Conservation (phyloP, 2,329 filamentous ascomycete species). For the Phialophora verrucosa region DNA sequence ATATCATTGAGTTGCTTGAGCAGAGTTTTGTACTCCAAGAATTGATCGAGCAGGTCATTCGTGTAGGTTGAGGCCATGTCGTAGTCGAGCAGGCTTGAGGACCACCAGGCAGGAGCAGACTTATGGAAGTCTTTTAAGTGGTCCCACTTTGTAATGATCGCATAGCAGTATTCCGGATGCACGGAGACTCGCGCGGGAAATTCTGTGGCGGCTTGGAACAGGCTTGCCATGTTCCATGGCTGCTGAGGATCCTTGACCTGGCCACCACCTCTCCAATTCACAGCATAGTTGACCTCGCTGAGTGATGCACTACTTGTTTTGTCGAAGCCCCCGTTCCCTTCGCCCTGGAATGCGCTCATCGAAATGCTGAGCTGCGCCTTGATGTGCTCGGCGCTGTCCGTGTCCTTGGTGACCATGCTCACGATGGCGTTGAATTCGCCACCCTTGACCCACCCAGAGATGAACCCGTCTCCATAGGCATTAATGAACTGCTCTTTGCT, state of each 20-base stretch:
- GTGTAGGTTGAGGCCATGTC: neutral
- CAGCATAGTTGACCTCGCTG: neutral
- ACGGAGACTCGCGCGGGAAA: neutral
- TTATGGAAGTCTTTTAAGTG: neutral
- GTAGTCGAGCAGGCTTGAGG: neutral
- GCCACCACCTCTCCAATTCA: neutral
- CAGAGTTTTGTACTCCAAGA: constrained; percentile 2
- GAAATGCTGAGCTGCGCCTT: neutral
- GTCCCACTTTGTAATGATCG: neutral
- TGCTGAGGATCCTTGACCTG: constrained; percentile 1
- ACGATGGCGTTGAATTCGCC: neutral
- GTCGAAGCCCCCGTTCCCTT: neutral
- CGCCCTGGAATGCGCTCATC: neutral
- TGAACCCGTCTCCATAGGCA: neutral
- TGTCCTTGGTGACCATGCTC: neutral
- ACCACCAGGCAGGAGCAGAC: neutral
- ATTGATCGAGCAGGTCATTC: constrained; percentile 2
- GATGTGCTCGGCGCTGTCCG: neutral
- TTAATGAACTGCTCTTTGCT: neutral
- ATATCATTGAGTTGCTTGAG: neutral
- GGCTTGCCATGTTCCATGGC: neutral
- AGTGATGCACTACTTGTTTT: neutral
- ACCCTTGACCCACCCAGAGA: neutral
- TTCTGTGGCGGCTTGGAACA: neutral
- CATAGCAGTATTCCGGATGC: neutral